Percentiles rank a stretch among this genome's conserved stretches.
These are phyloP conservation scores for Micractinium conductrix DNA, from an alignment of 139 green algal genomes.

Conservation along the genomic window DNA sequence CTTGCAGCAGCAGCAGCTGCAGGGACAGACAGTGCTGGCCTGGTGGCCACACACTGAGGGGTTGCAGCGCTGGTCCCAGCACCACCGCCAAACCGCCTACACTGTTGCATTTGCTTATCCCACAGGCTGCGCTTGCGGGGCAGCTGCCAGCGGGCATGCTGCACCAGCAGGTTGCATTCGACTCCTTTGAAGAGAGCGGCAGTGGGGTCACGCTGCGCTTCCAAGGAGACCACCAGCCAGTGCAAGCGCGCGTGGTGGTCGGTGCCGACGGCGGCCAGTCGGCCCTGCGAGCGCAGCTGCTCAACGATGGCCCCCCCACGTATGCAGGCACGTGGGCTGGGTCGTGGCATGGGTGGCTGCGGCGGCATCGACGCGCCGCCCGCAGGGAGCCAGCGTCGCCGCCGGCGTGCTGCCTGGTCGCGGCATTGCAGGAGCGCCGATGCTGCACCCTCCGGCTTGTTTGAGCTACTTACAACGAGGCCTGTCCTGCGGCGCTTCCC, in stretches of 20 bases:
- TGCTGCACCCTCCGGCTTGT: too few species aligned
- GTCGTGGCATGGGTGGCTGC: not conserved
- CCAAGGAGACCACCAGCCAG: not conserved
- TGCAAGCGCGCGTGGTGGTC: conserved; percentile 10
- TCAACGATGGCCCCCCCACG: conserved; percentile 13
- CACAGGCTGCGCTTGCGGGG: not conserved
- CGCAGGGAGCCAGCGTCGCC: too few species aligned
- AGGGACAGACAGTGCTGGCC: not conserved
- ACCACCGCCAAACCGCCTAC: not conserved
- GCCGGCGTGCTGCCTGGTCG: too few species aligned
- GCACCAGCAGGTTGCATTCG: not conserved
- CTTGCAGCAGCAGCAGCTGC: too few species aligned
- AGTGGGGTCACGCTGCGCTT: conserved; percentile 20
- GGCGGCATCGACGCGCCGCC: too few species aligned
- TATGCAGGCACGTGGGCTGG: conserved; percentile 7
- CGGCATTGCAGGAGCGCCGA: too few species aligned
- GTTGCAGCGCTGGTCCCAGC: too few species aligned
- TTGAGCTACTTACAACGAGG: too few species aligned
- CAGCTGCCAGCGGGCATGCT: conserved; percentile 12
- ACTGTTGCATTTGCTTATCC: not conserved
- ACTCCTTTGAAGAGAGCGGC: not conserved
- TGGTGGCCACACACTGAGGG: too few species aligned
- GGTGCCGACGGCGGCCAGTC: conserved; percentile 29
- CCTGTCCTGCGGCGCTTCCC: too few species aligned
- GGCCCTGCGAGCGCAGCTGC: not conserved